A percentile compares a stretch with the other conserved stretches of the same genome.
Evolutionary conservation across 768 basidiomycete species (phyloP).

Genomic region (Mycena chlorophos): DNA sequence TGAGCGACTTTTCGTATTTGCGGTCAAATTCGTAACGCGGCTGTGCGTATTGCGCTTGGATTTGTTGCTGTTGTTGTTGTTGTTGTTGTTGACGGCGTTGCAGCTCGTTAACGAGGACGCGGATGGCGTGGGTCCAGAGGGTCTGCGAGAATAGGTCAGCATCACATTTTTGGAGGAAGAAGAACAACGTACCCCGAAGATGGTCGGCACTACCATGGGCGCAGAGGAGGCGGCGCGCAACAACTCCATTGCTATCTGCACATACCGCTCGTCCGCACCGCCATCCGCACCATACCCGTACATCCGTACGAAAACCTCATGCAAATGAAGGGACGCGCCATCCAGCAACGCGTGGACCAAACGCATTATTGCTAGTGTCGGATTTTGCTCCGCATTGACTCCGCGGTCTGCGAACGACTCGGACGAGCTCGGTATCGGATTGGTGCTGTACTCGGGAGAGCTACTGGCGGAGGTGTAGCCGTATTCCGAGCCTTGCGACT

Average conservation of each 20-base stretch:
- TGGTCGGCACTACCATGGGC: too few relatives aligned
- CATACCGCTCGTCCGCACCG: not conserved
- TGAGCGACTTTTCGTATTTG: not conserved
- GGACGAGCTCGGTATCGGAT: not conserved
- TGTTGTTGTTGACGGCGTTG: too few relatives aligned
- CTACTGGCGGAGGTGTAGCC: not conserved
- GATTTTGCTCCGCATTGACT: not conserved
- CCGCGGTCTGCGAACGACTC: not conserved
- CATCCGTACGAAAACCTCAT: not conserved
- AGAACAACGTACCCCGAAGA: not conserved
- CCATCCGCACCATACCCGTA: not conserved
- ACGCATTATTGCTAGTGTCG: too few relatives aligned
- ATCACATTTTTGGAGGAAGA: too few relatives aligned
- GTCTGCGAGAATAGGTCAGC: too few relatives aligned
- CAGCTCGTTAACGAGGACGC: not conserved
- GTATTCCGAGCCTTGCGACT: not conserved
- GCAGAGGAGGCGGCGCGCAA: too few relatives aligned
- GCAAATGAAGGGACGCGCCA: not conserved
- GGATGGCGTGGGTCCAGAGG: not conserved
- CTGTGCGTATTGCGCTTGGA: not conserved
- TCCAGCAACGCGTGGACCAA: not conserved
- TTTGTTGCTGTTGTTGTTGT: not conserved
- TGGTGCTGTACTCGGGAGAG: not conserved
- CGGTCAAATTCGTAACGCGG: not conserved
- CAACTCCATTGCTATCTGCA: not conserved